Evolutionary conservation across 2,329 filamentous ascomycete genomes (phyloP).

Genomic region (Penicillium thymicola): DNA sequence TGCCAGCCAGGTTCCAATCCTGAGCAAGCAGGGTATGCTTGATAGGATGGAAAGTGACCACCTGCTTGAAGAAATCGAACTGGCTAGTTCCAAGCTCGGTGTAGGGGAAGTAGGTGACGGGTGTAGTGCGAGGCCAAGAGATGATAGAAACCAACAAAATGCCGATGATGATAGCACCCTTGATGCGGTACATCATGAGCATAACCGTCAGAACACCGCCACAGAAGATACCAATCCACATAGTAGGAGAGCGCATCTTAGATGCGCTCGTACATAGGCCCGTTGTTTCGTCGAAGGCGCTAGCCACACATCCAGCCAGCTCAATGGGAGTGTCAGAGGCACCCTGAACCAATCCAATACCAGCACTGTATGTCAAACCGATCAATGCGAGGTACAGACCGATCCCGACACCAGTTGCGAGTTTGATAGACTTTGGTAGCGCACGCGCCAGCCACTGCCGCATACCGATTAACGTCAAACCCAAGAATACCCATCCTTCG

Average conservation of each 20-base stretch:
- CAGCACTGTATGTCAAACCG: slow-evolving; percentile 70
- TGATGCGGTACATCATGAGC: slow-evolving; percentile 80
- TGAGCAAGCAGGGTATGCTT: slow-evolving; percentile 65
- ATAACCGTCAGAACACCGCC: slow-evolving; percentile 76
- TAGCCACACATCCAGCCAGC: slow-evolving; percentile 67
- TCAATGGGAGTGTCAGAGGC: slow-evolving; percentile 66
- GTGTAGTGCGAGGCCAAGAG: slow-evolving; percentile 76
- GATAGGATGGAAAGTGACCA: slow-evolving; percentile 81
- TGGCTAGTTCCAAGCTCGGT: slow-evolving; percentile 63
- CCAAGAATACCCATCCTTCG: slow-evolving; percentile 82
- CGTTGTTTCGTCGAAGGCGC: slow-evolving; percentile 19
- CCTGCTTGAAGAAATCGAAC: slow-evolving; percentile 85
- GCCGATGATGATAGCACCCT: slow-evolving; percentile 79
- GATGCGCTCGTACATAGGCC: slow-evolving; percentile 57
- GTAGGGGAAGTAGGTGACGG: slow-evolving; percentile 78
- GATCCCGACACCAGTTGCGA: slow-evolving; percentile 81
- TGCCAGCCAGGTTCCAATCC: slow-evolving; percentile 66
- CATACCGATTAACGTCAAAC: slow-evolving; percentile 72
- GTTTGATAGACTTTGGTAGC: slow-evolving; percentile 80
- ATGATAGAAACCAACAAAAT: slow-evolving; percentile 83
- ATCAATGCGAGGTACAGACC: slow-evolving; percentile 71
- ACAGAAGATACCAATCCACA: slow-evolving; percentile 89
- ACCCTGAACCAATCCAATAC: slow-evolving; percentile 75
- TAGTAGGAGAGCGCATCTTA: slow-evolving; percentile 78
- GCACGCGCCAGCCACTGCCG: slow-evolving; percentile 84